These are phyloP conservation scores for Pleurostoma richardsiae DNA, from an alignment of 2,329 filamentous ascomycete species.

Conservation along the genomic window DNA sequence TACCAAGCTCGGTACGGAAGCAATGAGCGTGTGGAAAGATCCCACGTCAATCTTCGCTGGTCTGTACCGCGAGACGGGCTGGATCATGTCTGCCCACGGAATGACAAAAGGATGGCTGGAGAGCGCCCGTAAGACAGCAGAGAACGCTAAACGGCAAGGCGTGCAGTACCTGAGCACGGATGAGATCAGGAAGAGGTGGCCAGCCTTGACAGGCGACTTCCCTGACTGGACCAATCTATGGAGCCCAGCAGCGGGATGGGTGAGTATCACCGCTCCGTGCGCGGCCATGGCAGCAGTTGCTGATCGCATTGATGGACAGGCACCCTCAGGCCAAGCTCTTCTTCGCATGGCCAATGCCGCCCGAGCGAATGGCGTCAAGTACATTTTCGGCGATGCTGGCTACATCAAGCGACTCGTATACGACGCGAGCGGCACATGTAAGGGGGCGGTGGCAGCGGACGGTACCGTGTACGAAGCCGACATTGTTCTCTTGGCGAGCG, in stretches of 20 bases:
- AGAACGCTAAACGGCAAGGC: slow-evolving; percentile 13
- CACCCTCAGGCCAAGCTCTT: slow-evolving; percentile 18
- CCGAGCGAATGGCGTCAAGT: slow-evolving; percentile 16
- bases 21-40: slow-evolving; percentile 19
- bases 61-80: slow-evolving; percentile 24
- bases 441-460: slow-evolving; percentile 44
- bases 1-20: slow-evolving; percentile 21
- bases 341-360: slow-evolving; percentile 23
- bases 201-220: slow-evolving; percentile 16
- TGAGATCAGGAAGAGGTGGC: slow-evolving; percentile 20
- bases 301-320: slow-evolving; percentile 3
- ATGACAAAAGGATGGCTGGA: slow-evolving; percentile 21
- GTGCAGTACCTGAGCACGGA: slow-evolving; percentile 18
- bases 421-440: slow-evolving; percentile 16
- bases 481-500: slow-evolving; percentile 59
- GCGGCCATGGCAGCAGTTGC: neutral
- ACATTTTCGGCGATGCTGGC: slow-evolving; percentile 17
- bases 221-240: slow-evolving; percentile 20
- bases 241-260: slow-evolving; percentile 22
- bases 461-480: slow-evolving; percentile 46
- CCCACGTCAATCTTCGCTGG: slow-evolving; percentile 18
- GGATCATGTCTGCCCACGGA: slow-evolving; percentile 18
- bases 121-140: slow-evolving; percentile 16
- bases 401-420: slow-evolving; percentile 16
- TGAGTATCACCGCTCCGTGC: slow-evolving; percentile 4